phyloP scores from a whole-genome alignment of 441 rosid genomes.

The Croton setiger region DNA sequence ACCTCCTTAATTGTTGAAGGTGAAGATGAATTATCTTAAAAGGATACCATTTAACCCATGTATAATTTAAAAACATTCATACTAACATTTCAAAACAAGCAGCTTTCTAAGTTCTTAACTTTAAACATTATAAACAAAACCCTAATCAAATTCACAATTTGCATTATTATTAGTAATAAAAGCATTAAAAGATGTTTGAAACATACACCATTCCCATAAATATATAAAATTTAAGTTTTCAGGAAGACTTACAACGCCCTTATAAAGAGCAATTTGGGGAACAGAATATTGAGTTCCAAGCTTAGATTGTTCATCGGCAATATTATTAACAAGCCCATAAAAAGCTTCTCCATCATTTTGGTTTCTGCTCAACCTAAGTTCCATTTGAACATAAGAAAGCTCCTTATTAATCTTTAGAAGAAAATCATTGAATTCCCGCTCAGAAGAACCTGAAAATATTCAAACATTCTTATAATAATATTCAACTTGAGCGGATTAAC shows the following conservation, averaged over 20 bases:
- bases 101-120: background rate
- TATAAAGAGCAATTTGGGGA: slow-evolving; percentile 80
- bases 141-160: background rate
- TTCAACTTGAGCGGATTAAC: too few species aligned
- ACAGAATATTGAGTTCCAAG: slow-evolving; percentile 81
- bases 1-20: background rate
- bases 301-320: slow-evolving; percentile 86
- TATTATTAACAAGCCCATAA: slow-evolving; percentile 79
- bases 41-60: background rate
- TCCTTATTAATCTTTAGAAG: slow-evolving; percentile 86
- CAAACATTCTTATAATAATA: background rate
- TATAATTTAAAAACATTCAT: background rate
- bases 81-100: background rate
- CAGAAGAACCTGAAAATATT: slow-evolving; percentile 41
- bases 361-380: slow-evolving; percentile 68
- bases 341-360: slow-evolving; percentile 71
- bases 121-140: background rate
- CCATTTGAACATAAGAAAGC: slow-evolving; percentile 70
- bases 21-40: background rate
- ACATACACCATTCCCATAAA: background rate
- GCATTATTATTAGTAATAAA: background rate
- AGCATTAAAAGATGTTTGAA: too few species aligned
- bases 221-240: background rate
- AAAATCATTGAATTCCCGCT: slow-evolving; percentile 49
- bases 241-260: slow-evolving; percentile 64